Base-by-base conservation (phyloP, 371 early-diverging fungal genomes). In the Smittium culicis region DNA sequence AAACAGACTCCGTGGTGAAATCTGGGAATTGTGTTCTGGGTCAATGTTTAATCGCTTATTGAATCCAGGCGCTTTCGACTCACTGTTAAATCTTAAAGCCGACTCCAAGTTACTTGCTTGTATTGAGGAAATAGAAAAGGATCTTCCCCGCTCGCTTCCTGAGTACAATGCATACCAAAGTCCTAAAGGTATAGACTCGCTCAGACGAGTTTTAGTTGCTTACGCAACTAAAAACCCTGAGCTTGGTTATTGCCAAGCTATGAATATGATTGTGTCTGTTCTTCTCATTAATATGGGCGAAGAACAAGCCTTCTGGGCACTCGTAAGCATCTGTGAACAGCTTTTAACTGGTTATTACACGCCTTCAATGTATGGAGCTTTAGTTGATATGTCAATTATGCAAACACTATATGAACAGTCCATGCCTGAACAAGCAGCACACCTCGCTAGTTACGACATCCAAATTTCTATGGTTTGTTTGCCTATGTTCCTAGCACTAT, bases 221-320 rank as follows among this genome's bases (percentile, higher is more conserved):
- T 92, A 92, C 74, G 81, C 90, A 16, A 86, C 88, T 86, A 83
- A 83, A 69, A 85, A 92, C 66, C 87, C 90, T 0, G 93, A 93
- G 72, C 83, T 98, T 28, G 98, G 98, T 17, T 98, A 98, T 76
- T 96, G 97, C 74, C 97, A 98, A 76, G 97, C 98, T 0, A 98
- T 98, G 98, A 97, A 97, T 74, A 93, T 97, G 73, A 89, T 97
- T 1, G 92, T 92, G 20, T 91, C 91, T 34, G 93, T 93, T 0
- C 79, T 98, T 60, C 79, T 98, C 54, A 92, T 98, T 35, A 94
- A 90, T 68, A 82, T 91, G 82, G 87, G 86, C 20, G 97, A 98
- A 74, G 96, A 96, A 74, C 96, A 97, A 71, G 94, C 94, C 1
- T 98, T 96, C 73, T 98, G 93, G 91, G 84, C 87, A 1, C 74